phyloP scores from a whole-genome alignment of 31 red algal species.

The Endocladia muricata region DNA sequence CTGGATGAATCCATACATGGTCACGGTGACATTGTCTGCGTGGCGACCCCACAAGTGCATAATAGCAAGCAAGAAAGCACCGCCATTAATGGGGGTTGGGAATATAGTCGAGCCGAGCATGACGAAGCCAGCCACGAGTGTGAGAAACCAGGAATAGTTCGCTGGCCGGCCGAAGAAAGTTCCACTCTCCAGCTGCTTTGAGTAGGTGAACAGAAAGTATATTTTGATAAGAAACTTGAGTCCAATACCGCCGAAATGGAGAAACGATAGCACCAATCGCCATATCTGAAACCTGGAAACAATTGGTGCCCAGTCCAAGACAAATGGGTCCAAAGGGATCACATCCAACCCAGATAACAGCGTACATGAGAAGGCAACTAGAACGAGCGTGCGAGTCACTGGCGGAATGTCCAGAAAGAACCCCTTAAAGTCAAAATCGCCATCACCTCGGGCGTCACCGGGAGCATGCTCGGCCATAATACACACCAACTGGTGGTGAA shows the following conservation, averaged over 20 bases:
- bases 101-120: conserved; percentile 19
- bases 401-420: conserved; percentile 83
- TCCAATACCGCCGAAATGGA: conserved; percentile 78
- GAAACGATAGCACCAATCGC: conserved; percentile 70
- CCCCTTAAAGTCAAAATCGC: conserved; percentile 67
- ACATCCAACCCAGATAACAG: conserved; percentile 60
- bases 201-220: conserved; percentile 90
- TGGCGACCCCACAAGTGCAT: conserved; percentile 88
- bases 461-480: conserved; percentile 25
- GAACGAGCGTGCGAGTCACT: conserved; percentile 79
- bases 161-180: conserved; percentile 83
- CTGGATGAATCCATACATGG: conserved; percentile 79
- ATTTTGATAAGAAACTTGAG: conserved; percentile 83
- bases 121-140: conserved; percentile 46
- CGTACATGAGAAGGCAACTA: conserved; percentile 56
- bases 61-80: conserved; percentile 74
- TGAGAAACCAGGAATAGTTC: conserved; percentile 85
- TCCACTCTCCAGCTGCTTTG: conserved; percentile 77
- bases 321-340: conserved; percentile 49
- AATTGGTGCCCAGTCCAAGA: conserved; percentile 62
- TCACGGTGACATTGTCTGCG: conserved; percentile 66
- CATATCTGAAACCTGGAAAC: conserved; percentile 73
- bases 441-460: conserved; percentile 53
- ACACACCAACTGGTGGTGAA: background rate
- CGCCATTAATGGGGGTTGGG: conserved; percentile 49